Conservation (phyloP, 2,329 filamentous ascomycete species). For the Zymoseptoria brevis region DNA sequence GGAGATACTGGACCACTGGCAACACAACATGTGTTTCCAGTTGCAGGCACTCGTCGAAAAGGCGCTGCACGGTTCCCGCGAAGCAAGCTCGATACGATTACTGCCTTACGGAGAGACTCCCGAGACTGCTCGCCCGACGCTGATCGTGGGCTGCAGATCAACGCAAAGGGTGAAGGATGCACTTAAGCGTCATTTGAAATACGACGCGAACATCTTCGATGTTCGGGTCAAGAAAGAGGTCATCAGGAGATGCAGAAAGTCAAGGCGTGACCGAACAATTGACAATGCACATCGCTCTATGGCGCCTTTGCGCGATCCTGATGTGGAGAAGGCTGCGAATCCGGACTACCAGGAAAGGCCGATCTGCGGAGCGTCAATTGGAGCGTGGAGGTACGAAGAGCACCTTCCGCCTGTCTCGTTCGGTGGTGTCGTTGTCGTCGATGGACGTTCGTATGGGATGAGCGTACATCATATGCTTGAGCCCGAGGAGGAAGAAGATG, state of each 20-base stretch:
- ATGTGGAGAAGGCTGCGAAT: conserved; percentile 46
- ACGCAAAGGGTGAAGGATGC: conserved; percentile 64
- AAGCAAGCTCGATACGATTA: conserved; percentile 71
- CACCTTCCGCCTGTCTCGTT: conserved; percentile 88
- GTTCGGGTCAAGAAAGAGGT: conserved; percentile 60
- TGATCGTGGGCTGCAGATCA: conserved; percentile 69
- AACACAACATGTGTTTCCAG: conserved; percentile 61
- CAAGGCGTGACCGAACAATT: conserved; percentile 30
- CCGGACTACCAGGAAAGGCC: conserved; percentile 71
- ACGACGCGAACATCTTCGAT: conserved; percentile 56
- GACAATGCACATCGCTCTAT: conserved; percentile 21
- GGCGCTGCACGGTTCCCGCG: conserved; percentile 64
- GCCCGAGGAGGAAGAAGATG: conserved; percentile 47
- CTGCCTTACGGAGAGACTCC: conserved; percentile 64
- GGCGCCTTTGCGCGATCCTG: conserved; percentile 17
- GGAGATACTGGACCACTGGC: conserved; percentile 63
- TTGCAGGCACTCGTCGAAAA: conserved; percentile 63
- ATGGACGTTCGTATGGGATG: conserved; percentile 82
- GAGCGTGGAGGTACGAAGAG: conserved; percentile 75
- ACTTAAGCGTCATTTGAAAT: conserved; percentile 61
- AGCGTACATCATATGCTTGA: conserved; percentile 96
- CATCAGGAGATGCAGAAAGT: conserved; percentile 14
- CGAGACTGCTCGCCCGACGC: conserved; percentile 60
- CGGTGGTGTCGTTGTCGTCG: conserved; percentile 77
- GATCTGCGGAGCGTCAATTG: conserved; percentile 82